Percentiles rank a stretch among this genome's conserved stretches.
Evolutionary conservation across 2,329 filamentous ascomycete species (phyloP).

Genomic region (Diplodia sapinea): DNA sequence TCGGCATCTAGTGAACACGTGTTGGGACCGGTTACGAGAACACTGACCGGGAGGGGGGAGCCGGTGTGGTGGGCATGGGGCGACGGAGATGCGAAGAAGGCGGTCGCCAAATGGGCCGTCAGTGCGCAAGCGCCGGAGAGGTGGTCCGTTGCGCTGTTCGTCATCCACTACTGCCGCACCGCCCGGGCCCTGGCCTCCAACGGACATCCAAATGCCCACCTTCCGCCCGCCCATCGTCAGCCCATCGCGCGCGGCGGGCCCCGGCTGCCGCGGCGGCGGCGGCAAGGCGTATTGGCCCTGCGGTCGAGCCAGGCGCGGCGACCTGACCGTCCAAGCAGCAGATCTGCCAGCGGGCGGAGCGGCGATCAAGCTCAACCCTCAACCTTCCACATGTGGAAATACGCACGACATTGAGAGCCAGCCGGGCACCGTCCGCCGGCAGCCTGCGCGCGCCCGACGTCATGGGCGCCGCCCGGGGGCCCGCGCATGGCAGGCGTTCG

Average conservation of each 20-base stretch:
- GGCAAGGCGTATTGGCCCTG: background rate
- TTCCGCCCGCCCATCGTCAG: background rate
- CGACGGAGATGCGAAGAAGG: background rate
- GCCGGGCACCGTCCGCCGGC: background rate
- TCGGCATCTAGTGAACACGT: slow-evolving; percentile 22
- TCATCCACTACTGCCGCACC: background rate
- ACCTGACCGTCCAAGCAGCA: background rate
- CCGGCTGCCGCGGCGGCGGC: slow-evolving; percentile 1
- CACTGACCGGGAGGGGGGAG: background rate
- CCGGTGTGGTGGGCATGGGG: background rate
- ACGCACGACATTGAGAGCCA: slow-evolving; percentile 10
- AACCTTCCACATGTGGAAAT: slow-evolving; percentile 22
- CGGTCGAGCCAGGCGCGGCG: slow-evolving; percentile 6
- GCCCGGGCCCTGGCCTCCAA: background rate
- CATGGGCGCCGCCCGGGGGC: slow-evolving; percentile 2
- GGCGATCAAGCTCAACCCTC: slow-evolving; percentile 28
- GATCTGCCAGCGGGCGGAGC: slow-evolving; percentile 24
- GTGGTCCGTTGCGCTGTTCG: slow-evolving; percentile 16
- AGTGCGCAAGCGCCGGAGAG: slow-evolving; percentile 2
- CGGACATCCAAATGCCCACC: background rate
- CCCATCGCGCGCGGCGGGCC: slow-evolving; percentile 3
- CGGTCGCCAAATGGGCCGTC: slow-evolving; percentile 18
- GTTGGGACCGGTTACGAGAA: slow-evolving; percentile 11
- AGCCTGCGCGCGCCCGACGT: background rate
- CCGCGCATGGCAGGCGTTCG: background rate